Conservation (phyloP, 495 filamentous ascomycete species). For the Hypoxylon rickii region DNA sequence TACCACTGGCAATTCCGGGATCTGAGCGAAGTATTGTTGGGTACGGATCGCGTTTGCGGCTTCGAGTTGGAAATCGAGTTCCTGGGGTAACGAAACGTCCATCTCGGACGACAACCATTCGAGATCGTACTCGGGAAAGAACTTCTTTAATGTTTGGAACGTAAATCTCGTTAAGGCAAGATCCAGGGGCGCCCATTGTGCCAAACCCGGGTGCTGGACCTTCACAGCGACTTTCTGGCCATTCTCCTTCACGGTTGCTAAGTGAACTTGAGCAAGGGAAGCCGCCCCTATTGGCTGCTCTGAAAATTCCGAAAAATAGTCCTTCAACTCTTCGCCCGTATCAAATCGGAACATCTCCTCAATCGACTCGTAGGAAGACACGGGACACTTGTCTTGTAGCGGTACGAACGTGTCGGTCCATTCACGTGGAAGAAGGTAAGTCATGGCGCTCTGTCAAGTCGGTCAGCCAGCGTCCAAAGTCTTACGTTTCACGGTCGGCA, state of each 20-base stretch:
- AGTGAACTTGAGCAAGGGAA: conserved; percentile 92
- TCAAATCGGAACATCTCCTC: conserved; percentile 82
- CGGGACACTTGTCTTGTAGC: conserved; percentile 92
- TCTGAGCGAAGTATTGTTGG: conserved; percentile 72
- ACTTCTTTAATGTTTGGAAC: conserved; percentile 84
- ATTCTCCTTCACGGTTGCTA: conserved; percentile 81
- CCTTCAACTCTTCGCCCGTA: conserved; percentile 76
- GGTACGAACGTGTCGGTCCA: conserved; percentile 98
- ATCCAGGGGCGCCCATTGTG: conserved; percentile 91
- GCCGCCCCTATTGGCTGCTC: conserved; percentile 84
- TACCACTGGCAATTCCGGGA: conserved; percentile 75
- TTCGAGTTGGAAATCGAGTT: conserved; percentile 88
- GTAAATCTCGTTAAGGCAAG: conserved; percentile 84
- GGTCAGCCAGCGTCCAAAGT: conserved; percentile 21
- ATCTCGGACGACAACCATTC: conserved; percentile 95
- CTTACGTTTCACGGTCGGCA: neutral
- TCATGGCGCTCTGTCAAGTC: conserved; percentile 74
- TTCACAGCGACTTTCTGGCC: conserved; percentile 96
- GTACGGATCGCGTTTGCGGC: conserved; percentile 81
- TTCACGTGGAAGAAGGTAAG: conserved; percentile 89
- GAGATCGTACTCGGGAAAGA: conserved; percentile 97
- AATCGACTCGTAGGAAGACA: conserved; percentile 89
- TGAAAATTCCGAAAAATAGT: conserved; percentile 85
- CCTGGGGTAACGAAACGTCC: conserved; percentile 85
- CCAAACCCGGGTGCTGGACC: conserved; percentile 88